A percentile compares a stretch with the other conserved stretches of the same genome.
Evolutionary conservation across 192 early-diverging fungal species (phyloP).

Genomic region (Podila verticillata): DNA sequence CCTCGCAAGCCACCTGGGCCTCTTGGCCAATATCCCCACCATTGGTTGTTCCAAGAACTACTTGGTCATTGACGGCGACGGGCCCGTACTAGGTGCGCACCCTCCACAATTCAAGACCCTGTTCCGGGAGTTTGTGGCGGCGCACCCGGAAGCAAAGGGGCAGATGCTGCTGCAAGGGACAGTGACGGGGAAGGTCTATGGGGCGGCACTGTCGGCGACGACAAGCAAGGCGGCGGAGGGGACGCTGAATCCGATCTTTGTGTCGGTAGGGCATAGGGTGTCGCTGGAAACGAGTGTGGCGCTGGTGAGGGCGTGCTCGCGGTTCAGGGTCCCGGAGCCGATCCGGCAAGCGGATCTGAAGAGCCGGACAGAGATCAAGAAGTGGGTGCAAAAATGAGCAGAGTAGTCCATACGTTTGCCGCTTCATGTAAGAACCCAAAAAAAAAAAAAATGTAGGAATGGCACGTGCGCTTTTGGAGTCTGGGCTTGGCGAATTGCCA

Average conservation of each 20-base stretch:
- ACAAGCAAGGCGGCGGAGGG: conserved; percentile 12
- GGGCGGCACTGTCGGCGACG: conserved; percentile 45
- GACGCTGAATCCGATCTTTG: conserved; percentile 83
- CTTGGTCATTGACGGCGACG: conserved; percentile 76
- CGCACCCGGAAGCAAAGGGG: conserved; percentile 20
- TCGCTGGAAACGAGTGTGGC: conserved; percentile 73
- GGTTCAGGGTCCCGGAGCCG: conserved; percentile 86
- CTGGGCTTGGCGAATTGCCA: conserved; percentile 4
- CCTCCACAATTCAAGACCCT: conserved; percentile 57
- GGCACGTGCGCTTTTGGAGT: not conserved
- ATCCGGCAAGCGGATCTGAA: conserved; percentile 86
- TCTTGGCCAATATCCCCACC: conserved; percentile 75
- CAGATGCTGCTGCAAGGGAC: conserved; percentile 55
- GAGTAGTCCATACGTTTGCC: not conserved
- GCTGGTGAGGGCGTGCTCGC: conserved; percentile 69
- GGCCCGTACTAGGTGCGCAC: conserved; percentile 59
- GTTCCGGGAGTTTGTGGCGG: conserved; percentile 22
- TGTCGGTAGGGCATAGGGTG: conserved; percentile 85
- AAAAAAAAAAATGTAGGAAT: not conserved
- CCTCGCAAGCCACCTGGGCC: conserved; percentile 86
- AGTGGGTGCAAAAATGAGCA: conserved; percentile 29
- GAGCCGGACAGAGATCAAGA: conserved; percentile 64
- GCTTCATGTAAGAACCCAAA: too few relatives aligned
- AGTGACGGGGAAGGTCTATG: conserved; percentile 59
- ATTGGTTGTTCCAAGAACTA: conserved; percentile 94